Percentiles rank a stretch among this genome's conserved stretches.
These are phyloP conservation scores for Stagonosporopsis cucurbitacearum DNA, from an alignment of 2,329 filamentous ascomycete species.

Conservation along the genomic window DNA sequence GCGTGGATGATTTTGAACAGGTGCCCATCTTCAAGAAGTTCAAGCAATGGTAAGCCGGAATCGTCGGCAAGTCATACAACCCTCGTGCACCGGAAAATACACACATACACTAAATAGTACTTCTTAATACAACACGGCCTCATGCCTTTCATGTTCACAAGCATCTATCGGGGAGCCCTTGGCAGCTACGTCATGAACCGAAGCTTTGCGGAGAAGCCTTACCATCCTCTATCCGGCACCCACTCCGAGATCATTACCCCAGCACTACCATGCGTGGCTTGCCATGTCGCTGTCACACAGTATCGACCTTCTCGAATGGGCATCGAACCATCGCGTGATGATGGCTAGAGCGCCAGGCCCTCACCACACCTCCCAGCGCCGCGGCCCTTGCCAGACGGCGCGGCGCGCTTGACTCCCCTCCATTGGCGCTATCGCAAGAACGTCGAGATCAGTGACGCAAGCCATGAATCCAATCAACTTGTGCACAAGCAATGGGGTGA, in stretches of 20 bases:
- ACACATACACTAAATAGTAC: neutral
- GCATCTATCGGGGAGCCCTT: neutral
- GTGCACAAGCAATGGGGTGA: neutral
- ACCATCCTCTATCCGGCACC: constrained; percentile 1
- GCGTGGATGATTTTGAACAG: constrained; percentile 39
- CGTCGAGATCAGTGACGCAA: constrained; percentile 4
- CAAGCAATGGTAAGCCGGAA: constrained; percentile 34
- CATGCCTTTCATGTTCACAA: neutral
- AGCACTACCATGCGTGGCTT: neutral
- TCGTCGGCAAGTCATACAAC: neutral
- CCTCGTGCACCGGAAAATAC: neutral
- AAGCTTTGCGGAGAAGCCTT: constrained; percentile 2
- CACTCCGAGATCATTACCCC: neutral
- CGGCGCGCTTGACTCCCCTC: constrained; percentile 1
- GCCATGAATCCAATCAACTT: neutral
- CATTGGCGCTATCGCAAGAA: constrained; percentile 8
- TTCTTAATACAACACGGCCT: neutral
- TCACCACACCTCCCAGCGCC: neutral
- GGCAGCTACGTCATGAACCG: constrained; percentile 6
- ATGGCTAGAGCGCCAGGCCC: neutral
- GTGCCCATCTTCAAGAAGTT: constrained; percentile 43
- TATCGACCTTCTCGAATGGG: constrained; percentile 4
- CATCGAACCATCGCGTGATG: constrained; percentile 7
- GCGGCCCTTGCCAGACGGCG: constrained; percentile 2
- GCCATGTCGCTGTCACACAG: neutral